phyloP scores from a whole-genome alignment of 2,329 filamentous ascomycete species.

The Sphaerulina musiva region DNA sequence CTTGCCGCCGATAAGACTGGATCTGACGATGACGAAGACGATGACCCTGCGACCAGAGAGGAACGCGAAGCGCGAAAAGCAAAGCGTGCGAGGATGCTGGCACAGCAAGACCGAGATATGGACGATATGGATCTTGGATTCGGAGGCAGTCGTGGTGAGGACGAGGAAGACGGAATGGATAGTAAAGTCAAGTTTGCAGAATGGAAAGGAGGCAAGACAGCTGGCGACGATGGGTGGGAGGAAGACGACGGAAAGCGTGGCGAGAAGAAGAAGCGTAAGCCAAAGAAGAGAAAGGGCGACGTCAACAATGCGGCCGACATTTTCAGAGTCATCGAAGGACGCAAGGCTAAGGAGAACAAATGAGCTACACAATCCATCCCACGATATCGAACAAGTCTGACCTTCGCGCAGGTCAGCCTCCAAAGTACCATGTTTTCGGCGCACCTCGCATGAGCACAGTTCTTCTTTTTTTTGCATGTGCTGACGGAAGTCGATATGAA shows the following conservation, averaged over 20 bases:
- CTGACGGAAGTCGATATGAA: too few relatives aligned
- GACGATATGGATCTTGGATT: slow-evolving; percentile 94
- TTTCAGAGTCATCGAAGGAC: slow-evolving; percentile 32
- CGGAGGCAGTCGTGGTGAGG: slow-evolving; percentile 76
- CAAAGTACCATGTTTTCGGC: background rate
- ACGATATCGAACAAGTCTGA: slow-evolving; percentile 2
- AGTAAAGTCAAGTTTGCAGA: slow-evolving; percentile 60
- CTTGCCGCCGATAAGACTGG: slow-evolving; percentile 43
- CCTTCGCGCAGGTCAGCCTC: slow-evolving; percentile 3
- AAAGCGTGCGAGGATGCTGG: slow-evolving; percentile 59
- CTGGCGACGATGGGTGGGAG: slow-evolving; percentile 45
- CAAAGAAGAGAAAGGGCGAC: slow-evolving; percentile 53
- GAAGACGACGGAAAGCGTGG: slow-evolving; percentile 58
- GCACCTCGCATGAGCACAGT: background rate
- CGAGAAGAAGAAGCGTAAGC: slow-evolving; percentile 65
- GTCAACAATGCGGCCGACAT: slow-evolving; percentile 32
- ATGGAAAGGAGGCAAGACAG: slow-evolving; percentile 52
- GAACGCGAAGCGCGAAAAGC: slow-evolving; percentile 61
- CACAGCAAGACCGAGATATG: slow-evolving; percentile 66
- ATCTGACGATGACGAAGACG: slow-evolving; percentile 40
- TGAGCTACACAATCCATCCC: slow-evolving; percentile 15
- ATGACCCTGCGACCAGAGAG: slow-evolving; percentile 40
- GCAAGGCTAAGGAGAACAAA: slow-evolving; percentile 25
- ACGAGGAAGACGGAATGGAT: slow-evolving; percentile 64
- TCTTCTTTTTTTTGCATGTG: too few relatives aligned